Evolutionary conservation across 345 rosid species (phyloP), one percentile per base, ranked within the genome.

Genomic region (Pistacia vera): DNA sequence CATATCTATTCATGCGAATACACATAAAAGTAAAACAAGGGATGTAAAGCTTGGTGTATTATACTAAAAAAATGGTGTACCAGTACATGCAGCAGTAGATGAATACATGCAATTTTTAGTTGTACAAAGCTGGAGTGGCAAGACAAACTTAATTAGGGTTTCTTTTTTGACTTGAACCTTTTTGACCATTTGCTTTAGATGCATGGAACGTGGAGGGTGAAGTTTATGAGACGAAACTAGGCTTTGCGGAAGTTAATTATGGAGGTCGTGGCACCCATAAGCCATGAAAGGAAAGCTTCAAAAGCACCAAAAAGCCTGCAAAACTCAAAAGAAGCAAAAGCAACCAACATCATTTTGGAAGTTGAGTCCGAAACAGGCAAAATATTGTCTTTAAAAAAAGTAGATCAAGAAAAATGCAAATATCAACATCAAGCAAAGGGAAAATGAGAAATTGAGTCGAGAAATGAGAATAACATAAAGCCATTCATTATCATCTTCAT

Each of bases 241-340:
- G 35, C 71, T 61, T 74, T 68, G 62, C 56, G 13, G 75, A 57
- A 33, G 61, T 66, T 28, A 52, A 25, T 52, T 20, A 44, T 9
- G 38, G 18, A 11, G 46, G 6, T 38, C 41, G 41, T 35, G 63
- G 35, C 54, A 64, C 38, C 38, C 46, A 5, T 41, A 46, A 35
- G 44, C 8, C 30, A 16, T 3, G 25, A 33, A 30, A 52, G 13
- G 22, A 57, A 28, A 51, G 60, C 48, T 68, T 68, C 58, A 68
- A 11, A 13, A 68, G 25, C 86, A 77, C 76, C 83, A 71, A 72
- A 83, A 48, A 52, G 61, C 71, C 79, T 79, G 79, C 74, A 74
- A 77, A 25, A 25, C 25, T 25, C 25, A 25, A 25, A 69, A 17
- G 11, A 30, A 74, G 8, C 49, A 74, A 41, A 58, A 66, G 36